Percentiles rank a stretch among this genome's conserved stretches.
These are phyloP conservation scores for Terfezia claveryi DNA, from an alignment of 495 filamentous ascomycete genomes.

Conservation along the genomic window DNA sequence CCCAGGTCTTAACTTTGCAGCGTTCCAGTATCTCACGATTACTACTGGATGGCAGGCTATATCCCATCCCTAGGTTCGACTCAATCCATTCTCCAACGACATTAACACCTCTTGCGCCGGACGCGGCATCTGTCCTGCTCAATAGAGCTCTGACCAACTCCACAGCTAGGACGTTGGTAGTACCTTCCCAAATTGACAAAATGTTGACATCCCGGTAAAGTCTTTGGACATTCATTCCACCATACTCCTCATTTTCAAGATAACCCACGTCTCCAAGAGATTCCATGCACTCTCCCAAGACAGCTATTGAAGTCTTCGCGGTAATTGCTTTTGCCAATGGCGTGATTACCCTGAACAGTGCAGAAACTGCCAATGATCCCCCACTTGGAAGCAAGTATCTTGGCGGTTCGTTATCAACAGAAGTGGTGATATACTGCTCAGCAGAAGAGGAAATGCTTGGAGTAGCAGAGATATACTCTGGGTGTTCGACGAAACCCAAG, in stretches of 20 bases:
- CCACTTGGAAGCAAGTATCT: too few species aligned
- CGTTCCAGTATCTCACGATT: conserved; percentile 14
- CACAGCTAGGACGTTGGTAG: conserved; percentile 43
- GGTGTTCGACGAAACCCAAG: too few species aligned
- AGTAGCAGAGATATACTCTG: too few species aligned
- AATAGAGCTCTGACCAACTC: conserved; percentile 38
- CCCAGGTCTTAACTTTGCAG: conserved; percentile 16
- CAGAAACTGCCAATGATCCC: conserved; percentile 3
- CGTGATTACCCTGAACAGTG: conserved; percentile 40
- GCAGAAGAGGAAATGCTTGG: too few species aligned
- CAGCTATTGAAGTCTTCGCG: conserved; percentile 28
- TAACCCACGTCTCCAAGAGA: conserved; percentile 57
- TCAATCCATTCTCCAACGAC: too few species aligned
- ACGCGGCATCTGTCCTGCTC: conserved; percentile 13
- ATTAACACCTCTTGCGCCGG: too few species aligned
- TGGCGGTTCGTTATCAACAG: too few species aligned
- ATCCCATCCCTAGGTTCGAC: too few species aligned
- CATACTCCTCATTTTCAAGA: conserved; percentile 35
- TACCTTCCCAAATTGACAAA: conserved; percentile 54
- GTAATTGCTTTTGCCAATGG: conserved; percentile 43
- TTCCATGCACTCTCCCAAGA: conserved; percentile 44
- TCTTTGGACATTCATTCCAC: conserved; percentile 38
- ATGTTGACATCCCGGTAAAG: conserved; percentile 43
- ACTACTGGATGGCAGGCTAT: background rate
- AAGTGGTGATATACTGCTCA: conserved; percentile 9